A percentile compares a stretch with the other conserved stretches of the same genome.
Conservation (phyloP, 305 asterid species). For the Fraxinus albicans region DNA sequence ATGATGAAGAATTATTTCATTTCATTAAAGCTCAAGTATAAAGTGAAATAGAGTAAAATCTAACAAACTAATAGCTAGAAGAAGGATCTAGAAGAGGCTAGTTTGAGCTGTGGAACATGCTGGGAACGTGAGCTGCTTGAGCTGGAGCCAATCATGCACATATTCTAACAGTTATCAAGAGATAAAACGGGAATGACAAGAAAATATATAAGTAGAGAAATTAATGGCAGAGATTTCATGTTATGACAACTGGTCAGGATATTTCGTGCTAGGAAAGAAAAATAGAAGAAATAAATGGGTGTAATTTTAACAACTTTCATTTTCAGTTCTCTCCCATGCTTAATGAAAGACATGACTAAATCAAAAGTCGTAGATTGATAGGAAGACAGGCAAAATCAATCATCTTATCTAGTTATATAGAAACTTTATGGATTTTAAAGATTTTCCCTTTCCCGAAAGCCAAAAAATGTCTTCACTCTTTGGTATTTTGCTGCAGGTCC, state of each 20-base stretch:
- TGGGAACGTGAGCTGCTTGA: no score
- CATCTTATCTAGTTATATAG: background rate
- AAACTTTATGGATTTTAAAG: background rate
- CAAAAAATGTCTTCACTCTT: background rate
- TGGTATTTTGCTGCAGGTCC: constrained; percentile 44
- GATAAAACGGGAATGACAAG: background rate
- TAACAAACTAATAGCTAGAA: no score
- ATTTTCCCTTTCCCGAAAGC: background rate
- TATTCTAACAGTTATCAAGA: background rate
- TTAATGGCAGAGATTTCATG: background rate
- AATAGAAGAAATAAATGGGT: background rate
- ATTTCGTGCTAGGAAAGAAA: background rate
- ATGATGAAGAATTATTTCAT: no score
- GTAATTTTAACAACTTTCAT: background rate
- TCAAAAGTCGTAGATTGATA: background rate
- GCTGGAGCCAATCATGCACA: no score
- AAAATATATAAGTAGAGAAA: background rate
- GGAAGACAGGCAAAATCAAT: background rate
- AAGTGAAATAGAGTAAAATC: no score
- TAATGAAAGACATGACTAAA: background rate
- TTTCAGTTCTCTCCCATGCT: background rate
- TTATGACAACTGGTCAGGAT: background rate
- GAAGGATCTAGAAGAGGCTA: no score
- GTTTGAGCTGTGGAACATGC: no score
- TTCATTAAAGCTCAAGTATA: no score